Conservation (phyloP, 2,329 filamentous ascomycete species). For the Calonectria hongkongensis region DNA sequence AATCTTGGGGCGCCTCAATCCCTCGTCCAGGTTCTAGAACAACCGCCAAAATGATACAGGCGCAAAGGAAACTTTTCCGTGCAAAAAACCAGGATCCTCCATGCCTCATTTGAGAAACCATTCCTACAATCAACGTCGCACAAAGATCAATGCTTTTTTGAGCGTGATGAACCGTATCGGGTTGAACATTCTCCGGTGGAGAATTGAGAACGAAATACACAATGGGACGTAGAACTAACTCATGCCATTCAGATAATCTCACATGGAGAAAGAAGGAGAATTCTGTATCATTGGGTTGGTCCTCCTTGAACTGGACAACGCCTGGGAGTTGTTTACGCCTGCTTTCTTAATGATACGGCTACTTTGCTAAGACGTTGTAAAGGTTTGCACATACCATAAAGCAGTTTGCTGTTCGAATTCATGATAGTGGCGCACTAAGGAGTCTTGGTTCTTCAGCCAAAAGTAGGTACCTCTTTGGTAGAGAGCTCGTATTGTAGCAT, state of each 20-base stretch:
- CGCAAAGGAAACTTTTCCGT: slow-evolving; percentile 31
- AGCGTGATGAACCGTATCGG: slow-evolving; percentile 26
- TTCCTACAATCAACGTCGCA: slow-evolving; percentile 13
- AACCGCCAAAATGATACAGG: slow-evolving; percentile 31
- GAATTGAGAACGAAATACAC: slow-evolving; percentile 39
- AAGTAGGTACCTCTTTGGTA: slow-evolving; percentile 33
- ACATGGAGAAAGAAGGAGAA: slow-evolving; percentile 37
- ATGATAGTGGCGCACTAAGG: slow-evolving; percentile 34
- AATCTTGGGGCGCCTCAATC: slow-evolving; percentile 25
- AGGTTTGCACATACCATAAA: slow-evolving; percentile 20
- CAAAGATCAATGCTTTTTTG: slow-evolving; percentile 36
- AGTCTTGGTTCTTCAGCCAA: slow-evolving; percentile 37
- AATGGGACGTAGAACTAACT: slow-evolving; percentile 38
- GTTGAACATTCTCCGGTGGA: background rate
- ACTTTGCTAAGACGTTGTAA: background rate
- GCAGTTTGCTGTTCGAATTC: slow-evolving; percentile 41
- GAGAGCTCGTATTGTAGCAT: slow-evolving; percentile 34
- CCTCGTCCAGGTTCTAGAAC: slow-evolving; percentile 20
- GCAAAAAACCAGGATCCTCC: slow-evolving; percentile 40
- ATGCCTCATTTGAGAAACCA: slow-evolving; percentile 28
- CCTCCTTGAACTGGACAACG: slow-evolving; percentile 31
- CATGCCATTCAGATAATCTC: slow-evolving; percentile 38
- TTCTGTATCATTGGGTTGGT: slow-evolving; percentile 30
- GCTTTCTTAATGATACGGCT: background rate
- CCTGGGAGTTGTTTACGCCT: slow-evolving; percentile 37